These are phyloP conservation scores for Spencermartinsiella ligniputridi DNA, from an alignment of 1,139 yeast genomes.

Conservation along the genomic window DNA sequence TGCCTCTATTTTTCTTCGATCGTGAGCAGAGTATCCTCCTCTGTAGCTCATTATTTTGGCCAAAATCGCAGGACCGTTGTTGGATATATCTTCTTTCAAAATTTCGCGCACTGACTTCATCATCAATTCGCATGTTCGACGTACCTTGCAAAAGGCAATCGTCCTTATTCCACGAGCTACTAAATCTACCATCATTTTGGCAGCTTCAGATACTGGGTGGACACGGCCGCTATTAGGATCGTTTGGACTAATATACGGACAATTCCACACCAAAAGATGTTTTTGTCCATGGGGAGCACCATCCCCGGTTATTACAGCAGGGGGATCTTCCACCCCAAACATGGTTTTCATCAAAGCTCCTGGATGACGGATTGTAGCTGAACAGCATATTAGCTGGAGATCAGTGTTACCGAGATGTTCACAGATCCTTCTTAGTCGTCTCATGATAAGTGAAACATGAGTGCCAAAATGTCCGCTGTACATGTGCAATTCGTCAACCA, in stretches of 20 bases:
- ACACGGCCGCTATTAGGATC: constrained; percentile 62
- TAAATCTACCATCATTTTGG: constrained; percentile 62
- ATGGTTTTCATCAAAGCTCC: constrained; percentile 61
- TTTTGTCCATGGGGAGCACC: constrained; percentile 87
- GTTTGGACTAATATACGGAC: constrained; percentile 58
- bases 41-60: constrained; percentile 81
- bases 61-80: constrained; percentile 5
- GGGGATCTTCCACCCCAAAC: constrained; percentile 51
- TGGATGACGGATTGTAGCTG: constrained; percentile 86
- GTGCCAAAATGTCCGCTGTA: constrained; percentile 91
- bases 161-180: constrained; percentile 65
- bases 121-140: constrained; percentile 79
- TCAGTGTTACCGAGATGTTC: constrained; percentile 46
- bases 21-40: constrained; percentile 87
- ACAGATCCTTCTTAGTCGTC: constrained; percentile 66
- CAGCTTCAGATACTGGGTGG: constrained; percentile 70
- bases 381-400: constrained; percentile 75
- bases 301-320: constrained; percentile 60
- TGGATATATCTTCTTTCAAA: constrained; percentile 17
- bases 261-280: constrained; percentile 76
- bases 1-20: constrained; percentile 78
- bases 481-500: constrained; percentile 82
- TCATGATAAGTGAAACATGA: constrained; percentile 80
- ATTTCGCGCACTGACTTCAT: constrained; percentile 72
- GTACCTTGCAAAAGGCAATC: constrained; percentile 83